phyloP scores from a whole-genome alignment of 768 basidiomycete genomes.

The Amanita subjunquillea region DNA sequence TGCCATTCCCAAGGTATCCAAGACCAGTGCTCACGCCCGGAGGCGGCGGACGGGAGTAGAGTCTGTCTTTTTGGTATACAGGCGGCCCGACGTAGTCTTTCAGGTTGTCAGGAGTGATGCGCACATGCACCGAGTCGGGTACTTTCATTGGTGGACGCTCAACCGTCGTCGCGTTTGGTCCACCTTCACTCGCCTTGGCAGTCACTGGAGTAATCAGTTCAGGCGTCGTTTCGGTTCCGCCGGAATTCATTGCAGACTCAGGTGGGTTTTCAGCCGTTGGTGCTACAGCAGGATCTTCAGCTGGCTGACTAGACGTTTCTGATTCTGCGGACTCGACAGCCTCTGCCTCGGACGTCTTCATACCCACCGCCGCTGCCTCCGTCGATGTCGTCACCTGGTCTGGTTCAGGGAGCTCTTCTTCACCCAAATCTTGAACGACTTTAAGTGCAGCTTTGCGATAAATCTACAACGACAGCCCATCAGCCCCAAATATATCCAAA shows the following conservation, averaged over 20 bases:
- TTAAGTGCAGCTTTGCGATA: constrained; percentile 94
- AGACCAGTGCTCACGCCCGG: constrained; percentile 92
- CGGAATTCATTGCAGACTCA: neutral
- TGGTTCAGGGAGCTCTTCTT: constrained; percentile 75
- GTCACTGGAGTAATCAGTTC: constrained; percentile 11
- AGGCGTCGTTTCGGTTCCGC: constrained; percentile 8
- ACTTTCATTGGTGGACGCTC: constrained; percentile 74
- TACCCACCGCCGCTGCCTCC: constrained; percentile 7
- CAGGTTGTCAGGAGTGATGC: constrained; percentile 77
- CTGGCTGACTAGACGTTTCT: constrained; percentile 3
- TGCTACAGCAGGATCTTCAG: neutral
- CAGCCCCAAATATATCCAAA: no score
- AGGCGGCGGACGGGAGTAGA: constrained; percentile 75
- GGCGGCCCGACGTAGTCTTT: constrained; percentile 97
- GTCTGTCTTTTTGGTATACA: constrained; percentile 88
- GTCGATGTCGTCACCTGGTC: constrained; percentile 6
- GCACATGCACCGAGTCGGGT: constrained; percentile 68
- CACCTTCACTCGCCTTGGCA: constrained; percentile 6
- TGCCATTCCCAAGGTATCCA: constrained; percentile 94
- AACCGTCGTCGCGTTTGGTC: constrained; percentile 54
- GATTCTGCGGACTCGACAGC: constrained; percentile 6
- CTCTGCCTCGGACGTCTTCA: constrained; percentile 7
- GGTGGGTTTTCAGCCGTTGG: neutral
- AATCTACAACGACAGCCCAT: constrained; percentile 43
- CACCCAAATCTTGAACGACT: constrained; percentile 84